Evolutionary conservation across 768 basidiomycete genomes (phyloP).

Genomic region (Lanmaoa rubissima): DNA sequence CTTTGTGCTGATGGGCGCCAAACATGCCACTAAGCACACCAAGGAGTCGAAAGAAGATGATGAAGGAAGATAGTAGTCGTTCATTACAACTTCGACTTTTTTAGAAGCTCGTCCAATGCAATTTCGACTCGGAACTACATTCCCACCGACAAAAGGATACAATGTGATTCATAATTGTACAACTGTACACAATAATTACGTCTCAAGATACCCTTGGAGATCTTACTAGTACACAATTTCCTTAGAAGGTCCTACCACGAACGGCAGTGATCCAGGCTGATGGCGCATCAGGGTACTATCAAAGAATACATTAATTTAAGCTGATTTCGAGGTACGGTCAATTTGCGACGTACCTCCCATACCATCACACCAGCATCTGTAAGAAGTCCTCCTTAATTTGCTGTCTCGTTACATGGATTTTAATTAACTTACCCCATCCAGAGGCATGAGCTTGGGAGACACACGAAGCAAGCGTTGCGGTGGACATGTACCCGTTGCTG

Average conservation of each 20-base stretch:
- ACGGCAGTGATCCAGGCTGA: conserved; percentile 35
- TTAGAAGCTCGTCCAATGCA: background rate
- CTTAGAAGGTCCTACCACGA: conserved; percentile 7
- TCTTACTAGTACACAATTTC: background rate
- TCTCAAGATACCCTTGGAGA: background rate
- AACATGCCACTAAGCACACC: background rate
- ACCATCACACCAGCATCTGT: conserved; percentile 41
- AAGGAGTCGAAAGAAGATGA: background rate
- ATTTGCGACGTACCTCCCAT: conserved; percentile 32
- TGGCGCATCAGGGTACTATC: conserved; percentile 37
- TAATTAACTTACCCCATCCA: conserved; percentile 13
- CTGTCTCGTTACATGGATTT: background rate
- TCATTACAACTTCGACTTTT: background rate
- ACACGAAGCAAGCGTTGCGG: conserved; percentile 56
- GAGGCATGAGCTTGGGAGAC: conserved; percentile 46
- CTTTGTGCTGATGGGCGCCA: too few species aligned
- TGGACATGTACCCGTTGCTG: conserved; percentile 53
- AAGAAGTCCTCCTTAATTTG: background rate
- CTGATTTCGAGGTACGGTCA: background rate
- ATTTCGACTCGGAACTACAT: background rate
- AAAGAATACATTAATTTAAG: background rate
- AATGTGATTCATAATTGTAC: background rate
- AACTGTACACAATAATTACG: background rate
- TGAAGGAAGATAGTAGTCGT: background rate
- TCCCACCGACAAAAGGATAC: background rate